These are phyloP conservation scores for Pseudovirgaria hyperparasitica DNA, from an alignment of 2,329 filamentous ascomycete genomes.

Conservation along the genomic window DNA sequence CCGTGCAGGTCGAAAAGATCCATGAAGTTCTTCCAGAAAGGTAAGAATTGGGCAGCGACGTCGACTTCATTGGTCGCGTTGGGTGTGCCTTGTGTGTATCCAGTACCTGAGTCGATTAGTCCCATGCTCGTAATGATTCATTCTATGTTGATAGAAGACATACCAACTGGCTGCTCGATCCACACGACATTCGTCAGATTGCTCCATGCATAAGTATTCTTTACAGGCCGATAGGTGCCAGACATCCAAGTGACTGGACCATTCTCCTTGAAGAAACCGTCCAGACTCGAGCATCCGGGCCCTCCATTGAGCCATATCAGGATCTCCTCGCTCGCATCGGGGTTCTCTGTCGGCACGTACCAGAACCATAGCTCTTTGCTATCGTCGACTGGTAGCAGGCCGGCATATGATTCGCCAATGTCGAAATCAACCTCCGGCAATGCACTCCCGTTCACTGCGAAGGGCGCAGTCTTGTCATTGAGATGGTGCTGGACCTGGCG, in stretches of 20 bases:
- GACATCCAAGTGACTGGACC: conserved; percentile 20
- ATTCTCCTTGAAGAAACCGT: conserved; percentile 24
- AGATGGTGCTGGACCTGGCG: too few relatives aligned
- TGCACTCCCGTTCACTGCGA: too few relatives aligned
- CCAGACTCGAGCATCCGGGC: conserved; percentile 9
- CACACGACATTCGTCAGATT: conserved; percentile 32
- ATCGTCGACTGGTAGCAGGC: conserved; percentile 18
- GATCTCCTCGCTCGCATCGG: conserved; percentile 11
- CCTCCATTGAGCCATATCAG: conserved; percentile 24
- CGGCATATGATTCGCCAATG: conserved; percentile 20
- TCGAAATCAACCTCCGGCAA: conserved; percentile 23
- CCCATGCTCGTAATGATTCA: too few relatives aligned
- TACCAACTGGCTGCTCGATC: conserved; percentile 26
- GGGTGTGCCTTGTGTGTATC: conserved; percentile 18
- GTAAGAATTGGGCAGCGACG: conserved; percentile 27
- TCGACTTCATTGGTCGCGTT: conserved; percentile 28
- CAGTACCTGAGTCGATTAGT: too few relatives aligned
- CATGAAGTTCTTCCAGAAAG: conserved; percentile 39
- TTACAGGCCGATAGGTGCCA: conserved; percentile 15
- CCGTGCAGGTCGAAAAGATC: conserved; percentile 37
- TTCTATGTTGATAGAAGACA: too few relatives aligned
- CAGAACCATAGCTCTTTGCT: conserved; percentile 33
- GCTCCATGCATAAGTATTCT: conserved; percentile 18
- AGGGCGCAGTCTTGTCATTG: too few relatives aligned
- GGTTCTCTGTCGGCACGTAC: conserved; percentile 21